Evolutionary conservation across 306 rosid genomes (phyloP).

Genomic region (Cucurbita pepo): DNA sequence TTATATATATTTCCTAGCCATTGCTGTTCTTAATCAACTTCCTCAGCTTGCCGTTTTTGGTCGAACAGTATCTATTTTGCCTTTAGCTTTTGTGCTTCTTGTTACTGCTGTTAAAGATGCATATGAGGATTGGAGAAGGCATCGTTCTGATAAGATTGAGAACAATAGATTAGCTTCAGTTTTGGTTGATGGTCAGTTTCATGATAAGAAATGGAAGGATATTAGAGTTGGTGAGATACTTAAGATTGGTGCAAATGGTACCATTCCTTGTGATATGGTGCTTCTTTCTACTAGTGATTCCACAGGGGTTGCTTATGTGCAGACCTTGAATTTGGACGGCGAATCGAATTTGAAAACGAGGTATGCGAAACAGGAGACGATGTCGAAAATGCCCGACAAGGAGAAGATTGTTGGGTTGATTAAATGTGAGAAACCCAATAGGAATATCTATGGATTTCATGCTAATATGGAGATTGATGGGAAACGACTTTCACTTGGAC

Average conservation of each 20-base stretch:
- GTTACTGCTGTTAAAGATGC: conserved; percentile 91
- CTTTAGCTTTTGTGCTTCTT: conserved; percentile 64
- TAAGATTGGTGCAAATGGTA: conserved; percentile 39
- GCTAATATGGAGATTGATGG: conserved; percentile 72
- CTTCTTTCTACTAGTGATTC: conserved; percentile 86
- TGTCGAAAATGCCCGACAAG: conserved; percentile 38
- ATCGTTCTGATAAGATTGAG: conserved; percentile 66
- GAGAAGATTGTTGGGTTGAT: conserved; percentile 46
- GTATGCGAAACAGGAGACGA: conserved; percentile 88
- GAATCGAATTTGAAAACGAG: conserved; percentile 93
- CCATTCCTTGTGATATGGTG: conserved; percentile 87
- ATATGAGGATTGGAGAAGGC: conserved; percentile 82
- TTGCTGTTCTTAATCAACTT: conserved; percentile 84
- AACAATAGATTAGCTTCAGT: conserved; percentile 65
- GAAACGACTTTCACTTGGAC: conserved; percentile 69
- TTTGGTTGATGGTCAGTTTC: conserved; percentile 39
- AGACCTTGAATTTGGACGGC: conserved; percentile 82
- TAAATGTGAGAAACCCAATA: conserved; percentile 84
- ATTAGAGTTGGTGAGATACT: conserved; percentile 70
- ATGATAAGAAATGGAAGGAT: conserved; percentile 54
- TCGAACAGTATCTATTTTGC: conserved; percentile 61
- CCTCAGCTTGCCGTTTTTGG: conserved; percentile 95
- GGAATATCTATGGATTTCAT: conserved; percentile 88
- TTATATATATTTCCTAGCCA: conserved; percentile 65
- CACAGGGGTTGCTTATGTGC: conserved; percentile 89